Conservation (phyloP, 2,329 filamentous ascomycete species). For the Kalaharituber pfeilii region DNA sequence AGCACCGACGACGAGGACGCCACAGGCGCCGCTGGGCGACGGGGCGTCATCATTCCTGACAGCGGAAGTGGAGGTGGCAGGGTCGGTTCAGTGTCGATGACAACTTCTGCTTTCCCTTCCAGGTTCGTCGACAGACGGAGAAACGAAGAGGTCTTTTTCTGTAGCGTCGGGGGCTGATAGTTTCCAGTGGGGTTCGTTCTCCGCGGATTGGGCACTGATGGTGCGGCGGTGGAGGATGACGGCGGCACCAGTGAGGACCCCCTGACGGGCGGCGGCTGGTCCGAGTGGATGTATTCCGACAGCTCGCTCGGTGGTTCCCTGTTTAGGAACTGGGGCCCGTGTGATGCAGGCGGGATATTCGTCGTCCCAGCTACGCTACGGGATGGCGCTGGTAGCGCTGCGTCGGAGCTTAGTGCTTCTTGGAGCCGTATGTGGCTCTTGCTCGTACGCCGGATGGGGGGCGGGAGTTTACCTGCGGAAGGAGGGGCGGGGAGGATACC, state of each 20-base stretch:
- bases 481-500: background rate
- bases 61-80: slow-evolving; percentile 6
- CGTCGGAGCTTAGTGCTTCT: slow-evolving; percentile 8
- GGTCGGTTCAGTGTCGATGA: slow-evolving; percentile 7
- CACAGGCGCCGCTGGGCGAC: background rate
- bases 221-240: slow-evolving; percentile 7
- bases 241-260: slow-evolving; percentile 3
- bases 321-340: slow-evolving; percentile 2
- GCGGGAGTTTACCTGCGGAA: background rate
- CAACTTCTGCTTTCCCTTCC: slow-evolving; percentile 21
- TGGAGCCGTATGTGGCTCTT: slow-evolving; percentile 17
- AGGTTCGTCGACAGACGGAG: slow-evolving; percentile 21
- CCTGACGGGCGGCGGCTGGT: slow-evolving; percentile 7
- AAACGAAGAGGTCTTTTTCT: slow-evolving; percentile 18
- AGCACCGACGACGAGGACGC: background rate
- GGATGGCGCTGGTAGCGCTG: background rate
- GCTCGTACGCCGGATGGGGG: slow-evolving; percentile 5
- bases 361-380: background rate
- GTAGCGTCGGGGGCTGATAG: slow-evolving; percentile 14
- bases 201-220: slow-evolving; percentile 10
- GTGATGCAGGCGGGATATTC: background rate
- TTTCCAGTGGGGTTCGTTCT: slow-evolving; percentile 8
- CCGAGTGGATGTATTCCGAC: slow-evolving; percentile 11
- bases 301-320: slow-evolving; percentile 1
- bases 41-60: background rate